Evolutionary conservation across 129 eudicot genomes (phyloP), one percentile per base, ranked within the genome.

Genomic region (Chrysanthemum makinoi): DNA sequence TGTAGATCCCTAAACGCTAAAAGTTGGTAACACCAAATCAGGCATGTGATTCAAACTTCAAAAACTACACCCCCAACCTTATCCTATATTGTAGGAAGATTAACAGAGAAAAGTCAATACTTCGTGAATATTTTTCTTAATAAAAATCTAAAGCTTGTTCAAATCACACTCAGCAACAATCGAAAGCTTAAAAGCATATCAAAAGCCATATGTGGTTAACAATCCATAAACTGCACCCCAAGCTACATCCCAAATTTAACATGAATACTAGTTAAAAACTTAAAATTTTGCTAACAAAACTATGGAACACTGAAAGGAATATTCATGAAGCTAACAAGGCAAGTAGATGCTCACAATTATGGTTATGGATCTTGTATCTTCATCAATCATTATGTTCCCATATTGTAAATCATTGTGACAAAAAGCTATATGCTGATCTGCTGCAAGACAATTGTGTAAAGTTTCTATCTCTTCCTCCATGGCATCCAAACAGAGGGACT

Each of bases 331-430:
- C 55, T 54, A 76, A 59, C 24, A 24, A 76, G 73, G 20, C 13
- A 44, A 73, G 74, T 54, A 62, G 57, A 65, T 68, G 78, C 93
- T 86, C 84, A 95, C 99, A 58, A 95, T 95, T 51, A 95, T 82
- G 74, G 99, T 95, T 72, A 95, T 70, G 48, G 81, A 82, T 81
- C 78, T 83, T 20, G 96, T 88, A 68, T 87, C 91, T 77, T 95
- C 99, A 62, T 90, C 86, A 61, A 95, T 90, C 99, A 95, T 95
- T 77, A 95, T 90, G 85, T 95, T 95, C 54, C 99, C 99, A 84
- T 95, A 95, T 30, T 95, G 99, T 71, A 95, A 79, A 60, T 95
- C 99, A 79, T 88, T 95, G 89, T 95, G 99, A 85, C 99, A 95
- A 83, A 90, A 95, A 57, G 86, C 91, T 58, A 84, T 50, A 15